Evolutionary conservation across 176 grass and related monocot species (phyloP), one percentile per base, ranked within the genome.

Genomic region (Eragrostis nindensis): DNA sequence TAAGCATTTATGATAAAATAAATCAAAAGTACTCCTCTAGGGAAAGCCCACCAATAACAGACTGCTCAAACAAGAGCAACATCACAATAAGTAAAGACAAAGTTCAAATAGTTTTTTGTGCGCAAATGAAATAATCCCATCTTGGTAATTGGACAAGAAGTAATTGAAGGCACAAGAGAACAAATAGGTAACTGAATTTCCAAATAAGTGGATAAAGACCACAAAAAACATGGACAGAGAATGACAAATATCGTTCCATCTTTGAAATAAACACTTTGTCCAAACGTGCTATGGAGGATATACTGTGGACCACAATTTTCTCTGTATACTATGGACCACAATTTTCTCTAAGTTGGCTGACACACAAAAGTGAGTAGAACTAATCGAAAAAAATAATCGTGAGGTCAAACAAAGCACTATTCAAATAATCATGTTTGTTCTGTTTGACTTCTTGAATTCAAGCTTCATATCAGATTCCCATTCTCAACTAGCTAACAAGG

Each of bases 241-340:
- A 67, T n/a, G 62, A 64, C 21, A 88, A 61, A 69, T 59, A 46
- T 4, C 22, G 14, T 68, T 68, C 69, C 81, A 84, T 62, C 18
- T 84, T 4, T 36, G 76, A 85, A 78, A 71, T 66, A 26, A 63
- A 53, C 69, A 78, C 36, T 74, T 80, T 45, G 61, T 78, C 68
- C 41, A 57, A 45, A 78, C 67, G 21, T 40, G 48, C 24, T 19
- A 60, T 41, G 17, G 60, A 83, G 47, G 68, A 75, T 49, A 82
- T 46, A 46, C 48, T 45, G 15, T 6, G 9, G 69, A 18, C 19
- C 64, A 70, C 53, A 40, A 39, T n/a, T 71, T 83, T 64, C 27
- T 70, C 44, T 48, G 76, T n/a, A 36, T 11, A 53, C 45, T 39
- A 12, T 4, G 27, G 71, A 19, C 15, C 59, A 65, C 13, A 55